These are phyloP conservation scores for Mollisia scopiformis DNA, from an alignment of 2,329 filamentous ascomycete species.

Conservation along the genomic window DNA sequence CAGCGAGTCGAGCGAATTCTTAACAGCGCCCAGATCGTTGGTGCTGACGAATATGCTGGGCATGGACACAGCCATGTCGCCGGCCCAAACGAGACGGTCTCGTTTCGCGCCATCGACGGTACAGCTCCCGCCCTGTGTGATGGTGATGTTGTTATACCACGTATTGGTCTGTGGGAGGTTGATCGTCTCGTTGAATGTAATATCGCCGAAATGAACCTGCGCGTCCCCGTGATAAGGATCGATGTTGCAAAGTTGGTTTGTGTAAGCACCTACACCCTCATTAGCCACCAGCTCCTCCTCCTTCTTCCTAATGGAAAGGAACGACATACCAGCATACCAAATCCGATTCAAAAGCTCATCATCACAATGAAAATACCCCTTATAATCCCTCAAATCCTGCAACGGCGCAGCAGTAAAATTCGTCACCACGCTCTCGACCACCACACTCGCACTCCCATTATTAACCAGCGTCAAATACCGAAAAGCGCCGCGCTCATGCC, in stretches of 20 bases:
- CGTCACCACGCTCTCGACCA: constrained; percentile 36
- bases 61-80: constrained; percentile 61
- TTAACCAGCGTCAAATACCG: constrained; percentile 52
- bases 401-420: constrained; percentile 45
- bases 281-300: background rate
- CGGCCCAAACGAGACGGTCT: constrained; percentile 63
- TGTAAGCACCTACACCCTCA: constrained; percentile 45
- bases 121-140: constrained; percentile 19
- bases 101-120: constrained; percentile 58
- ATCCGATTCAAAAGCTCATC: constrained; percentile 54
- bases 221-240: constrained; percentile 31
- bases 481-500: constrained; percentile 52
- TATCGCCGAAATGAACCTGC: constrained; percentile 14
- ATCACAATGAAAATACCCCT: constrained; percentile 54
- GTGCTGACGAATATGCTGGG: constrained; percentile 57
- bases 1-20: constrained; percentile 51
- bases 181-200: constrained; percentile 35
- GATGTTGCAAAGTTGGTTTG: constrained; percentile 37
- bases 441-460: constrained; percentile 24
- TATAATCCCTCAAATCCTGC: constrained; percentile 48
- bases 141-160: constrained; percentile 38
- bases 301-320: constrained; percentile 45
- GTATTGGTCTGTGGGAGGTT: constrained; percentile 46
- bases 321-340: constrained; percentile 46
- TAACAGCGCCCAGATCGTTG: constrained; percentile 50